Conservation (phyloP, 805 yeast species). For the Lachancea cidri region DNA sequence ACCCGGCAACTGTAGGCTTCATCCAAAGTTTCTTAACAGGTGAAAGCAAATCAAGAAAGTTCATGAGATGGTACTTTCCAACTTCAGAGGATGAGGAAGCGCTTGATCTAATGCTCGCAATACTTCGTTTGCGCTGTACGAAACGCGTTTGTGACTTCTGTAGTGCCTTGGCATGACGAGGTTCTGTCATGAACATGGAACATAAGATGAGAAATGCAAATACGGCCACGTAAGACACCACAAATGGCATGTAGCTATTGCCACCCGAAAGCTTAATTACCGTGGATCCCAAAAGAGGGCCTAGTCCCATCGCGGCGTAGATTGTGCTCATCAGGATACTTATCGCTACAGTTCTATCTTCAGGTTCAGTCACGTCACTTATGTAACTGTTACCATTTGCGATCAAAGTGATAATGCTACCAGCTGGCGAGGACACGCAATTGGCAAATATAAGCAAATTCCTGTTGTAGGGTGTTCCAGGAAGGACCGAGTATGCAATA, state of each 20-base stretch:
- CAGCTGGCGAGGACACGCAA: constrained; percentile 49
- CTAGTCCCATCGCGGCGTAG: constrained; percentile 56
- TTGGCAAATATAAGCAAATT: constrained; percentile 40
- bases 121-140: constrained; percentile 28
- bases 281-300: constrained; percentile 56
- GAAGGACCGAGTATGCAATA: constrained; percentile 28
- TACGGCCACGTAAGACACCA: constrained; percentile 25
- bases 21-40: constrained; percentile 55
- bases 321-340: constrained; percentile 57
- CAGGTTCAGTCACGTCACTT: constrained; percentile 65
- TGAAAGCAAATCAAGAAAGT: constrained; percentile 29
- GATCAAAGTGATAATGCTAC: constrained; percentile 53
- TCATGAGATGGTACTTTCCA: constrained; percentile 13
- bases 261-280: constrained; percentile 27
- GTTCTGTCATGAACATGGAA: constrained; percentile 50
- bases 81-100: constrained; percentile 14
- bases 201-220: constrained; percentile 34
- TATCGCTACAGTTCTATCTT: constrained; percentile 50
- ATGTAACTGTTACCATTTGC: constrained; percentile 64
- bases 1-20: constrained; percentile 28
- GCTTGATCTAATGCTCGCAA: constrained; percentile 25
- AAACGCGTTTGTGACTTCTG: constrained; percentile 44
- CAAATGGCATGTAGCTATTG: constrained; percentile 31
- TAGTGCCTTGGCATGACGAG: constrained; percentile 53
- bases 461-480: constrained; percentile 34